phyloP scores from a whole-genome alignment of 495 filamentous ascomycete species.

The Tuber magnatum region DNA sequence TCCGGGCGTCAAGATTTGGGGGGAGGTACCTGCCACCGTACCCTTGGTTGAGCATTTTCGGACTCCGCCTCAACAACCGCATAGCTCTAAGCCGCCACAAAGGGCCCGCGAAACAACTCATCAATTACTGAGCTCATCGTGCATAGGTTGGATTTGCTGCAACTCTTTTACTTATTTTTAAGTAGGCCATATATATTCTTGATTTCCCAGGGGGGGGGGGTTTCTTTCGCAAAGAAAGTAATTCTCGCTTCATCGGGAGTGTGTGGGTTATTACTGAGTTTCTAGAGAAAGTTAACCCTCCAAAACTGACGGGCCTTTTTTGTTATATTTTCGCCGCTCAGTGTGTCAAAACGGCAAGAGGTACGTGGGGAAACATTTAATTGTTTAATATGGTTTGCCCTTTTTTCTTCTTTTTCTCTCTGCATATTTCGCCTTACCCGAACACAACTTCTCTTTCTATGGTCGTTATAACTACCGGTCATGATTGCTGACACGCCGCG shows the following conservation, averaged over 20 bases:
- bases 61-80: constrained; percentile 29
- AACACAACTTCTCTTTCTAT: not conserved
- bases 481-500: not conserved
- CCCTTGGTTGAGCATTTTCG: not conserved
- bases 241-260: not conserved
- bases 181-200: constrained; percentile 24
- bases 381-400: not conserved
- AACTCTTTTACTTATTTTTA: not conserved
- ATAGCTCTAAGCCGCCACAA: constrained; percentile 34
- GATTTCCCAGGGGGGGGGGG: constrained; percentile 7
- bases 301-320: not conserved
- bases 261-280: not conserved
- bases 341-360: not conserved
- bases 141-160: constrained; percentile 21
- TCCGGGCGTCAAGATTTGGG: not conserved
- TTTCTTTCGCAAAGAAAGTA: constrained; percentile 1
- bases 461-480: not conserved
- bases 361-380: not conserved
- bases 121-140: constrained; percentile 36
- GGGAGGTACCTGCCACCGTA: not conserved
- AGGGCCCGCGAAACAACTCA: constrained; percentile 31
- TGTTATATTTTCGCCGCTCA: not conserved
- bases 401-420: not conserved
- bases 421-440: not conserved
- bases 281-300: not conserved